phyloP scores from a whole-genome alignment of 1,284 basidiomycete genomes.

The Cutaneotrichosporon cutaneum region DNA sequence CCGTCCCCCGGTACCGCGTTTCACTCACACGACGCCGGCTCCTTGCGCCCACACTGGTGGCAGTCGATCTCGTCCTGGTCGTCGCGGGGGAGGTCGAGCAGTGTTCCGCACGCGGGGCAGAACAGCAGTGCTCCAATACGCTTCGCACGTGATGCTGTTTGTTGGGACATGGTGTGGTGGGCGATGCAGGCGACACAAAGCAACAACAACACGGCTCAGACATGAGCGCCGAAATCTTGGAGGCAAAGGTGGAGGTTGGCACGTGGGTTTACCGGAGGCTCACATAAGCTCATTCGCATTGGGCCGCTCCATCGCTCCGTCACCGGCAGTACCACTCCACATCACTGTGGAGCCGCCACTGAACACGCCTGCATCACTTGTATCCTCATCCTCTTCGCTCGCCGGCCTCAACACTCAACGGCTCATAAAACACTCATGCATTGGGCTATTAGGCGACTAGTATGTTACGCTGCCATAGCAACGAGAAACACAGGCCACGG shows the following conservation, averaged over 20 bases:
- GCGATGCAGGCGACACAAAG: background rate
- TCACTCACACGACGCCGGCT: constrained; percentile 78
- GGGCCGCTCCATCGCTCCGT: too few species aligned
- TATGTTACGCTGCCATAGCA: constrained; percentile 10
- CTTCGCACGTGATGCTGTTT: constrained; percentile 28
- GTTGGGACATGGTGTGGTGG: constrained; percentile 7
- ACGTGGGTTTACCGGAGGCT: background rate
- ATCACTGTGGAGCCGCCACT: too few species aligned
- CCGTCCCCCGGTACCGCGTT: too few species aligned
- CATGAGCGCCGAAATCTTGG: constrained; percentile 14
- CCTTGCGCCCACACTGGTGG: constrained; percentile 81
- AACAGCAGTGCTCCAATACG: constrained; percentile 79
- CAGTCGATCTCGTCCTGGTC: constrained; percentile 75
- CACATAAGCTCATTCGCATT: background rate
- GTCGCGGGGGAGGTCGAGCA: constrained; percentile 80
- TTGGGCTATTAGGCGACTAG: constrained; percentile 18
- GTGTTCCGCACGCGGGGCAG: constrained; percentile 86
- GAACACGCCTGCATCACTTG: too few species aligned
- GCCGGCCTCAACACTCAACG: background rate
- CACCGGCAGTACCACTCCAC: background rate
- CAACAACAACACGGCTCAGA: background rate
- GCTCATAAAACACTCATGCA: constrained; percentile 19
- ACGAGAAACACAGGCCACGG: constrained; percentile 12
- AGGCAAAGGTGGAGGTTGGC: constrained; percentile 13
- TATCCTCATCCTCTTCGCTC: background rate